Evolutionary conservation across 2,329 filamentous ascomycete genomes (phyloP).

Genomic region (Ilyonectria robusta): DNA sequence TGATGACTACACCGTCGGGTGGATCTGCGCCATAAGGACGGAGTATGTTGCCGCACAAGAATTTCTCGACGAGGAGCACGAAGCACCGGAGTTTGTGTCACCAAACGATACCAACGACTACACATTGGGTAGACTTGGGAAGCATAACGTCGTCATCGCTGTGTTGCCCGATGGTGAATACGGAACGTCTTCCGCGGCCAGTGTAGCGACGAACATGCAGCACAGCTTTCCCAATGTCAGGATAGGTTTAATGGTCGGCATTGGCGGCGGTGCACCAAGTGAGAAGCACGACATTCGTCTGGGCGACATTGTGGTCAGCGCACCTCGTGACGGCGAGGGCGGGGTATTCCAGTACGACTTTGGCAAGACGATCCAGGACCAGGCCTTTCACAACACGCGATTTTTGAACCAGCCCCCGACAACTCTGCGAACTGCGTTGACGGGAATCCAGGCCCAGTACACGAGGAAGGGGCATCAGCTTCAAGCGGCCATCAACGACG

Average conservation of each 20-base stretch:
- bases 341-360: not conserved
- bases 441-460: slow-evolving; percentile 3
- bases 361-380: not conserved
- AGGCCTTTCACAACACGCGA: not conserved
- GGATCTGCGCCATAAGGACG: not conserved
- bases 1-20: not conserved
- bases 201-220: too few species aligned
- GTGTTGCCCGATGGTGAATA: not conserved
- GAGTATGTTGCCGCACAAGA: slow-evolving; percentile 7
- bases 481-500: not conserved
- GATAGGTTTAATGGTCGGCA: not conserved
- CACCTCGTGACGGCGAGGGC: not conserved
- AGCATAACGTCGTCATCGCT: slow-evolving; percentile 8
- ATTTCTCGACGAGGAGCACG: slow-evolving; percentile 4
- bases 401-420: not conserved
- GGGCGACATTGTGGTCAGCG: not conserved
- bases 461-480: slow-evolving; percentile 28
- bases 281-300: not conserved
- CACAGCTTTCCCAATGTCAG: not conserved
- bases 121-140: not conserved
- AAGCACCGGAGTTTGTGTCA: not conserved
- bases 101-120: slow-evolving; percentile 1
- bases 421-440: slow-evolving; percentile 4
- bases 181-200: not conserved
- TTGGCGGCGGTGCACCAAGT: not conserved